Base-by-base conservation (phyloP, 2,329 filamentous ascomycete species). In the Aspergillus tanneri region DNA sequence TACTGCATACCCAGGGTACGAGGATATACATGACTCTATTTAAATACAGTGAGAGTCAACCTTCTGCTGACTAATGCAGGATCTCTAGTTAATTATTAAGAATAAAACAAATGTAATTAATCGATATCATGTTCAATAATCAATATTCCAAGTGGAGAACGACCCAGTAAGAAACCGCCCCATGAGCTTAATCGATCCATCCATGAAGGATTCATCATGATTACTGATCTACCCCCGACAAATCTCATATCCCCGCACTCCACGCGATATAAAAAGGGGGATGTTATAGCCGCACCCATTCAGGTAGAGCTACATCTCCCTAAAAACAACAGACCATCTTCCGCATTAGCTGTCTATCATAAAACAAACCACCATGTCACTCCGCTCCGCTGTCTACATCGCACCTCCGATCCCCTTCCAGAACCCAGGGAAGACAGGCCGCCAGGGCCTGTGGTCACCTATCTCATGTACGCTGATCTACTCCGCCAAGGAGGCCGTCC, bases 401-500 rank as follows among this genome's bases (percentile, higher is more conserved):
- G 45, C 45, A 7, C 34, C 45, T 11, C 39, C 49, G 4, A 45
- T 32, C 1, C 49, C 49, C 11, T 40, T 52, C 18, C 16, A 36
- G 7, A 24, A 34, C 21, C 49, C 39, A 2, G 46, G 38, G 12
- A 47, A 43, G 27, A 32, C n/a, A 16, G 32, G 23, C 37, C 22
- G 24, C 8, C 18, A 36, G 6, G 46, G 46, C 10, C 36, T 40
- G 22, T 43, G 38, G 38, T 47, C 37, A 5, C 45, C 45, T 4
- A 51, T 47, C n/a, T 35, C 32, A 16, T 49, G 38, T 36, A 64
- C 62, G 3, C 41, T 68, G 3, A 58, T 67, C 39, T 54, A 58
- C 47, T 49, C 54, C 1, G n/a, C 57, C 21, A 50, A 58, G 38
- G 54, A 65, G 18, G 71, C 71, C 2, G 63, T 73, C 6, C 64